Percentiles rank a stretch among this genome's conserved stretches.
phyloP scores from a whole-genome alignment of 208 protist species.

The Leishmania arabica region DNA sequence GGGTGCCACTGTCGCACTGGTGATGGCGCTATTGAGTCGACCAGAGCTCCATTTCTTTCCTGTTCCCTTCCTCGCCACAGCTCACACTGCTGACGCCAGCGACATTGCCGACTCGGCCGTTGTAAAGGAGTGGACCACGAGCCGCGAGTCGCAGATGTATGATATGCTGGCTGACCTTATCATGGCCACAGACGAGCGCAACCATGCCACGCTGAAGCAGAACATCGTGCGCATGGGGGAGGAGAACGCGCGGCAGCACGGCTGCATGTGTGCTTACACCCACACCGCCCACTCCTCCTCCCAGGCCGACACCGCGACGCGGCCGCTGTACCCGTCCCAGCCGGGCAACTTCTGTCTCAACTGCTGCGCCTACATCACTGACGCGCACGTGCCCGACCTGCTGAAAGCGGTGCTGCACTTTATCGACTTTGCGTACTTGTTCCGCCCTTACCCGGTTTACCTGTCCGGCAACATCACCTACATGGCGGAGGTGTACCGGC shows the following conservation, averaged over 20 bases:
- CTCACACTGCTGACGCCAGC: not conserved
- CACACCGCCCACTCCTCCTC: constrained; percentile 1
- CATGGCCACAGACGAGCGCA: constrained; percentile 64
- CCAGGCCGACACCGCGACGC: not conserved
- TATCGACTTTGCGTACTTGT: constrained; percentile 56
- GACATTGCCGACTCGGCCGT: not conserved
- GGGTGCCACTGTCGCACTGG: constrained; percentile 44
- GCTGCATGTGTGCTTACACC: constrained; percentile 35
- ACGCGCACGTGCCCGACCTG: constrained; percentile 50
- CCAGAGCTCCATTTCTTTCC: constrained; percentile 62
- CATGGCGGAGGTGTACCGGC: constrained; percentile 60
- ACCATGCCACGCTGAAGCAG: constrained; percentile 33
- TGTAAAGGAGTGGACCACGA: constrained; percentile 43
- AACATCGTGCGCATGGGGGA: constrained; percentile 31
- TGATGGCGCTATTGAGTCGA: constrained; percentile 49
- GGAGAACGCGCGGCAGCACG: constrained; percentile 44
- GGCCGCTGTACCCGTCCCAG: constrained; percentile 3
- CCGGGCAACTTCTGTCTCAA: constrained; percentile 24
- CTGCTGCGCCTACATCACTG: constrained; percentile 56
- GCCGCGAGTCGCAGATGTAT: constrained; percentile 39
- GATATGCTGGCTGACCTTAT: constrained; percentile 64
- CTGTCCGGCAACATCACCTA: constrained; percentile 23
- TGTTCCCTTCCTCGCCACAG: not conserved
- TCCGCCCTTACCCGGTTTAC: constrained; percentile 48
- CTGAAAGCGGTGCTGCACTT: constrained; percentile 63